Percentiles rank a stretch among this genome's conserved stretches.
Conservation (phyloP, 257 asterid genomes). For the Solanum chiquidenum region DNA sequence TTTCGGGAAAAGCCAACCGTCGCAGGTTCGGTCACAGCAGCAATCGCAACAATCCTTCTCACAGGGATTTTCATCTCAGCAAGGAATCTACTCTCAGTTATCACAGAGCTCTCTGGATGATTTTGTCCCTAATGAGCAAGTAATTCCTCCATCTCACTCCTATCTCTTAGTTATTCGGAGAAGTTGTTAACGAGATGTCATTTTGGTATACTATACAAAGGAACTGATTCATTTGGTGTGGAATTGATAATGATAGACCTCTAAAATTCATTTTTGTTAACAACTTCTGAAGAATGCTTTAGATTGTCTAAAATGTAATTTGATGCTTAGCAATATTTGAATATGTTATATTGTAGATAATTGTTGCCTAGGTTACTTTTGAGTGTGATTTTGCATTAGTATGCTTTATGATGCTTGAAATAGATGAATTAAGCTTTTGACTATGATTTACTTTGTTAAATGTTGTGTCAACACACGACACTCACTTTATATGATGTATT, state of each 20-base stretch:
- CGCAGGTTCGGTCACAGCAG: constrained; percentile 40
- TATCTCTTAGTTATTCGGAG: background rate
- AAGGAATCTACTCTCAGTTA: constrained; percentile 66
- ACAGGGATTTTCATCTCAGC: constrained; percentile 88
- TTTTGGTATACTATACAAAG: background rate
- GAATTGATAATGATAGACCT: background rate
- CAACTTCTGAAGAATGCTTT: background rate
- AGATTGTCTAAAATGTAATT: background rate
- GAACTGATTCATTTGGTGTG: background rate
- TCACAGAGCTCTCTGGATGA: constrained; percentile 82
- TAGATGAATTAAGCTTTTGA: background rate
- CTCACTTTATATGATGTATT: background rate
- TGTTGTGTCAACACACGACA: background rate
- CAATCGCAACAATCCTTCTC: constrained; percentile 67
- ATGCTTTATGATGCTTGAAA: background rate
- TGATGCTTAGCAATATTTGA: background rate
- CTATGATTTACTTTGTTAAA: background rate
- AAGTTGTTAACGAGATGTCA: background rate
- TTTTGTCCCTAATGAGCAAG: constrained; percentile 48
- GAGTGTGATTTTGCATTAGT: background rate
- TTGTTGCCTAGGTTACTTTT: background rate
- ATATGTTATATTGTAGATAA: background rate
- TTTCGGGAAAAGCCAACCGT: constrained; percentile 45
- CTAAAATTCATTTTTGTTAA: background rate
- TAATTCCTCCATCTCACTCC: constrained; percentile 7